These are phyloP conservation scores for Volutella citrinella DNA, from an alignment of 2,329 filamentous ascomycete species.

Conservation along the genomic window DNA sequence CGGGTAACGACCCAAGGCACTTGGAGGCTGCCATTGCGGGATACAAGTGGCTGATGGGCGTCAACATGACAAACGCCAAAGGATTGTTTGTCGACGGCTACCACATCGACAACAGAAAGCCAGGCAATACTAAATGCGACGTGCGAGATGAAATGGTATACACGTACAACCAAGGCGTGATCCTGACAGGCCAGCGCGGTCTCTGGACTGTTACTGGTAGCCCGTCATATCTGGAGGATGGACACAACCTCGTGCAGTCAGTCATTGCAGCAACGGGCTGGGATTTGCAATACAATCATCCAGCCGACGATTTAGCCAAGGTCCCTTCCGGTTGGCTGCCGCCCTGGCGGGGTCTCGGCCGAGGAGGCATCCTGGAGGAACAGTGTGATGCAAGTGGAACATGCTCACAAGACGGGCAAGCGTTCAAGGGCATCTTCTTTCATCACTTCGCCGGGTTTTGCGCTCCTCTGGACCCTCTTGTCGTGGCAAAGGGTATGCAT, in stretches of 20 bases:
- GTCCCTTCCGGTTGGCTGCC: slow-evolving; percentile 39
- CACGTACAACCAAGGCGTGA: slow-evolving; percentile 92
- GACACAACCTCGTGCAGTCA: slow-evolving; percentile 70
- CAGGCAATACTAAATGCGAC: slow-evolving; percentile 73
- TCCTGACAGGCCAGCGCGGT: slow-evolving; percentile 77
- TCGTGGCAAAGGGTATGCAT: slow-evolving; percentile 21
- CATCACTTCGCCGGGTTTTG: slow-evolving; percentile 84
- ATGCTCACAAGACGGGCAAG: slow-evolving; percentile 82
- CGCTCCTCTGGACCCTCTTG: slow-evolving; percentile 50
- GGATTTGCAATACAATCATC: slow-evolving; percentile 43
- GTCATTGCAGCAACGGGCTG: slow-evolving; percentile 81
- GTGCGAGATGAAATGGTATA: slow-evolving; percentile 84
- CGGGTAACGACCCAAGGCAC: slow-evolving; percentile 57
- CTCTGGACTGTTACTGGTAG: slow-evolving; percentile 77
- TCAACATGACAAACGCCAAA: slow-evolving; percentile 74
- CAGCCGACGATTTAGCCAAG: slow-evolving; percentile 37
- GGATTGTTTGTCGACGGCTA: slow-evolving; percentile 86
- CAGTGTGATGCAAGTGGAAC: slow-evolving; percentile 69
- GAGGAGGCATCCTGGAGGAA: slow-evolving; percentile 80
- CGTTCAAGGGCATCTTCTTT: slow-evolving; percentile 95
- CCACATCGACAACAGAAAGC: slow-evolving; percentile 65
- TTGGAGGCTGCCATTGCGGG: slow-evolving; percentile 71
- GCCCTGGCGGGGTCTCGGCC: slow-evolving; percentile 72
- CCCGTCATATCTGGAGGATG: slow-evolving; percentile 70
- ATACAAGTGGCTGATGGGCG: slow-evolving; percentile 75